phyloP scores from a whole-genome alignment of 371 early-diverging fungal genomes.

The Apophysomyces trapeziformis region DNA sequence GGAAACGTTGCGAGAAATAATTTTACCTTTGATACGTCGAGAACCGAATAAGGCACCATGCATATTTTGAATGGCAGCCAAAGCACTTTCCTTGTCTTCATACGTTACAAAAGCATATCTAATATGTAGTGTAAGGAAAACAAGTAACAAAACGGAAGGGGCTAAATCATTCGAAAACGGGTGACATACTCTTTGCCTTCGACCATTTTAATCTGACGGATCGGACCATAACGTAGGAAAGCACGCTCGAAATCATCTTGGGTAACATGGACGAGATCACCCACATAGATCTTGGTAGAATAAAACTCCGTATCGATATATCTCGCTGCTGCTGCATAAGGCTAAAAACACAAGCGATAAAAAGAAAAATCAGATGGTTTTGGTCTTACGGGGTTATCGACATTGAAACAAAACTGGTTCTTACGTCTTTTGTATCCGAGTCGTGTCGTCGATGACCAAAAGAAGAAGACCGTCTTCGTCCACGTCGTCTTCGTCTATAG shows the following conservation, averaged over 20 bases:
- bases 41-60: slow-evolving; percentile 54
- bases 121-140: neutral
- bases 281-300: slow-evolving; percentile 61
- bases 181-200: slow-evolving; percentile 57
- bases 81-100: slow-evolving; percentile 48
- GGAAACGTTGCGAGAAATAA: too few relatives aligned
- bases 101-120: slow-evolving; percentile 63
- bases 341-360: slow-evolving; percentile 22
- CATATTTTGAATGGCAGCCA: slow-evolving; percentile 55
- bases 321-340: slow-evolving; percentile 57
- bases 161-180: too few relatives aligned
- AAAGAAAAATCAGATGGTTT: neutral
- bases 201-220: slow-evolving; percentile 57
- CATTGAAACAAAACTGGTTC: neutral
- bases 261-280: slow-evolving; percentile 49
- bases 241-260: slow-evolving; percentile 37
- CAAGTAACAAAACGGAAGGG: neutral
- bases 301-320: slow-evolving; percentile 65
- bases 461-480: slow-evolving; percentile 19
- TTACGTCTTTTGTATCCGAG: slow-evolving; percentile 26
- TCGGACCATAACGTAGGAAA: slow-evolving; percentile 57
- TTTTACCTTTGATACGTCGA: slow-evolving; percentile 50
- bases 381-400: neutral
- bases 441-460: slow-evolving; percentile 12
- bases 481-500: slow-evolving; percentile 19